phyloP scores from a whole-genome alignment of 495 filamentous ascomycete species.

The Venustampulla echinocandica region DNA sequence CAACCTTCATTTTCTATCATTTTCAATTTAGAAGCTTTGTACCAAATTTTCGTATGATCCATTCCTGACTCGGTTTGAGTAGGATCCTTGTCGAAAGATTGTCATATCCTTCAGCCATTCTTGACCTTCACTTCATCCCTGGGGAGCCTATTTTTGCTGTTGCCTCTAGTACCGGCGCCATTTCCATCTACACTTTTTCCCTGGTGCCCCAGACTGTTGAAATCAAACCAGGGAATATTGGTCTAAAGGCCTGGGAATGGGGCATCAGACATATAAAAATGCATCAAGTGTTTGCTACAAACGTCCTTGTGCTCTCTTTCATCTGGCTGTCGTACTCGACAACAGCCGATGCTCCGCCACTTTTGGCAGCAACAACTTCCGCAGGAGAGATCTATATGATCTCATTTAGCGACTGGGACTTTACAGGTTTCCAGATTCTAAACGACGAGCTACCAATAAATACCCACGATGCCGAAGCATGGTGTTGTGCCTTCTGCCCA shows the following conservation, averaged over 20 bases:
- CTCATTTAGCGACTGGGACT: slow-evolving; percentile 21
- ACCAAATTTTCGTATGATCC: slow-evolving; percentile 1
- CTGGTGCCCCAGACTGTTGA: too few species aligned
- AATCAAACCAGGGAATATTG: not conserved
- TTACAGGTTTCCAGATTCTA: slow-evolving; percentile 32
- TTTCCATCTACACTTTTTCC: slow-evolving; percentile 52
- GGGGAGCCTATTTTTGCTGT: slow-evolving; percentile 42
- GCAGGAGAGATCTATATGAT: slow-evolving; percentile 5
- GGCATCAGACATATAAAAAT: slow-evolving; percentile 1
- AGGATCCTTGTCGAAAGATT: slow-evolving; percentile 5
- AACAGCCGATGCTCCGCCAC: slow-evolving; percentile 13
- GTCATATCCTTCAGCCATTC: slow-evolving; percentile 30
- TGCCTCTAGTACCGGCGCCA: slow-evolving; percentile 61
- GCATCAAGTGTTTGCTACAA: slow-evolving; percentile 26
- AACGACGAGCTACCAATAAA: slow-evolving; percentile 11
- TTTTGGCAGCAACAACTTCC: slow-evolving; percentile 8
- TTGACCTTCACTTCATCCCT: slow-evolving; percentile 80
- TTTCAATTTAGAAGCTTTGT: too few species aligned
- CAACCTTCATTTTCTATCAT: not conserved
- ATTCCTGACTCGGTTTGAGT: not conserved
- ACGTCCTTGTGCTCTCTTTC: slow-evolving; percentile 59
- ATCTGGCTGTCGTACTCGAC: slow-evolving; percentile 53
- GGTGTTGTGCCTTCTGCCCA: slow-evolving; percentile 51
- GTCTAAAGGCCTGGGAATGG: not conserved
- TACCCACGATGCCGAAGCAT: slow-evolving; percentile 42